Conservation (phyloP, 805 yeast species). For the Priceomyces melissophilus region DNA sequence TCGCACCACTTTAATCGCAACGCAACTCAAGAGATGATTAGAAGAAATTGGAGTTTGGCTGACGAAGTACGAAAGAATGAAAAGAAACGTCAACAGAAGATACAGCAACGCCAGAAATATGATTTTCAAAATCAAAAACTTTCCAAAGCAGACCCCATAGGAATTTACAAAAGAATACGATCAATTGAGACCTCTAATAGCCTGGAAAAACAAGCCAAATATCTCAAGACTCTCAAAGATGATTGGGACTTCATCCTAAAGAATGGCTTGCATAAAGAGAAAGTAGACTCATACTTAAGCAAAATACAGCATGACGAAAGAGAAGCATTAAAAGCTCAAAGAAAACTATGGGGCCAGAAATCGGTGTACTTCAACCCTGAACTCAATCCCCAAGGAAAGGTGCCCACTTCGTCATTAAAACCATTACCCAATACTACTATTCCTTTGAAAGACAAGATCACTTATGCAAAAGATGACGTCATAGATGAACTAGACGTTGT, state of each 20-base stretch:
- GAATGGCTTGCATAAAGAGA: conserved; percentile 31
- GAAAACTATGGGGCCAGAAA: conserved; percentile 39
- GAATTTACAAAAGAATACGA: conserved; percentile 30
- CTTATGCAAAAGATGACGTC: conserved; percentile 26
- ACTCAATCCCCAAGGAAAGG: conserved; percentile 57
- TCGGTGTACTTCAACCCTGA: conserved; percentile 66
- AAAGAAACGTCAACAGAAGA: conserved; percentile 29
- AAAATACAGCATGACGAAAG: conserved; percentile 15
- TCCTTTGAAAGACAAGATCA: conserved; percentile 21
- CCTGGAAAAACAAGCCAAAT: conserved; percentile 16
- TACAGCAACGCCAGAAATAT: conserved; percentile 36
- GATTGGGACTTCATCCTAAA: conserved; percentile 41
- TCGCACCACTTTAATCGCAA: background rate
- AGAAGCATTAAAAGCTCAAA: conserved; percentile 13
- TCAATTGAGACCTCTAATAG: conserved; percentile 16
- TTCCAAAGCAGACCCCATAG: conserved; percentile 31
- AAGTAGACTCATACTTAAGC: conserved; percentile 21
- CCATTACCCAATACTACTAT: conserved; percentile 26
- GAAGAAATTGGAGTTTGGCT: conserved; percentile 33
- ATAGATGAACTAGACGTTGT: conserved; percentile 24
- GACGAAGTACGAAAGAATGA: conserved; percentile 36
- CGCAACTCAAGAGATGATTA: conserved; percentile 15
- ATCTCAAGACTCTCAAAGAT: conserved; percentile 24
- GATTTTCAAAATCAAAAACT: conserved; percentile 23
- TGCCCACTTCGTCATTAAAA: conserved; percentile 33